Base-by-base conservation (phyloP, 176 grass and related monocot genomes). In the Eleusine indica region DNA sequence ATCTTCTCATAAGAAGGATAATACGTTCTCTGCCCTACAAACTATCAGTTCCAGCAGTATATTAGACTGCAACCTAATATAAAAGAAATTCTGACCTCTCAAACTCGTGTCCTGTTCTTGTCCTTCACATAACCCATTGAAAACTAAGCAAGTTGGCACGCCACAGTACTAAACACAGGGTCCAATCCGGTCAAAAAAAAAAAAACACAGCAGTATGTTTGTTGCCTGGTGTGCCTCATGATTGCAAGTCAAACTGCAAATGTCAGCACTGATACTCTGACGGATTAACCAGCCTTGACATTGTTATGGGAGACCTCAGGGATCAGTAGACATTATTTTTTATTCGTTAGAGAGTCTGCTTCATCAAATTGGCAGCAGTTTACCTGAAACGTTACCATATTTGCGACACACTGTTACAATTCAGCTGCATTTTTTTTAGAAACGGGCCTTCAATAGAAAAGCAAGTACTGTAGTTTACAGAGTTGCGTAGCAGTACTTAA, bases 231-330 rank as follows among this genome's bases (percentile, higher is more conserved):
- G 32, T 35, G 30, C 4, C 69, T 49, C 62, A 68, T 74, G 46
- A 18, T 72, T 83, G 74, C 12, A 68, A 74, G 86, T 84, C 75
- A 38, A 54, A 35, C 15, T 66, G 60, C 66, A 30, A 82, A 9
- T 77, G 66, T 86, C 83, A 86, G 19, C 73, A 60, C 16, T 25
- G 70, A 86, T 89, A 67, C 78, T 70, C 56, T 60, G 83, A 89
- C 58, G 81, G 73, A 78, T 90, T 78, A 82, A 57, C 58, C 51
- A 82, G 82, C 48, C 38, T 90, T 90, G 83, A 86, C 57, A 66
- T 73, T 73, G 29, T 39, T 35, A 77, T 28, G 57, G 83, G 66
- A 46, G 9, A 32, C 37, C 51, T 43, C 49, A 41, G 4, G 12
- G 52, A 8, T 80, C 53, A 13, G n/a, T 30, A 0, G 30, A 2